phyloP scores from a whole-genome alignment of 345 rosid genomes.

The Brassica rapa region DNA sequence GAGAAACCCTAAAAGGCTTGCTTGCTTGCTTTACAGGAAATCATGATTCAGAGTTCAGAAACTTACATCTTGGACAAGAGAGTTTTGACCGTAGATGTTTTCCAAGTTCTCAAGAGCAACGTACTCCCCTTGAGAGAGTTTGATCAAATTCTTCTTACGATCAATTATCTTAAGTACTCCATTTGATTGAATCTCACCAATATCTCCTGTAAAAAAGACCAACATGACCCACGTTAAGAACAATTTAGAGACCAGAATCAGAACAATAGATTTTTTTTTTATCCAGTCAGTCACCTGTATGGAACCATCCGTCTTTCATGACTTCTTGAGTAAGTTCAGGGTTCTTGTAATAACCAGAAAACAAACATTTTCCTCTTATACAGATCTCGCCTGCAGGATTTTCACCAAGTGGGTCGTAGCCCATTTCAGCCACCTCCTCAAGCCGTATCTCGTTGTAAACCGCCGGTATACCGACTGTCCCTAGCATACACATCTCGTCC shows the following conservation, averaged over 20 bases:
- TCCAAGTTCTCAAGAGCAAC: background rate
- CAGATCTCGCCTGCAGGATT: slow-evolving; percentile 88
- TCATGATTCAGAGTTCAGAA: slow-evolving; percentile 2
- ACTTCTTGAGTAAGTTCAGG: slow-evolving; percentile 73
- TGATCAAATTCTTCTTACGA: slow-evolving; percentile 61
- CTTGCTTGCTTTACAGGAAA: slow-evolving; percentile 13
- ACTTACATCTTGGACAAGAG: slow-evolving; percentile 75
- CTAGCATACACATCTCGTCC: slow-evolving; percentile 94
- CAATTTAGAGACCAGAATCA: background rate
- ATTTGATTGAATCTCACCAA: slow-evolving; percentile 36
- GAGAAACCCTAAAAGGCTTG: background rate
- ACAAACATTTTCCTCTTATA: slow-evolving; percentile 73
- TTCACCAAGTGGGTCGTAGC: slow-evolving; percentile 75
- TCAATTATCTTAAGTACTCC: slow-evolving; percentile 70
- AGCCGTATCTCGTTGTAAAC: slow-evolving; percentile 77
- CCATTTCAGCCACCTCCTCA: slow-evolving; percentile 94
- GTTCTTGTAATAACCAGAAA: slow-evolving; percentile 79
- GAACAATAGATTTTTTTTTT: background rate
- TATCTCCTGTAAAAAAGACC: slow-evolving; percentile 58
- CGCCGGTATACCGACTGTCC: slow-evolving; percentile 65
- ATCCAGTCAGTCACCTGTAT: slow-evolving; percentile 60
- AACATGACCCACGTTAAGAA: slow-evolving; percentile 6
- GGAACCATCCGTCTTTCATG: slow-evolving; percentile 92
- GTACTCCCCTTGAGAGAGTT: background rate
- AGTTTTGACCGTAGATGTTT: slow-evolving; percentile 42